Conservation (phyloP, 768 basidiomycete genomes). For the Tephrocybe sp. region DNA sequence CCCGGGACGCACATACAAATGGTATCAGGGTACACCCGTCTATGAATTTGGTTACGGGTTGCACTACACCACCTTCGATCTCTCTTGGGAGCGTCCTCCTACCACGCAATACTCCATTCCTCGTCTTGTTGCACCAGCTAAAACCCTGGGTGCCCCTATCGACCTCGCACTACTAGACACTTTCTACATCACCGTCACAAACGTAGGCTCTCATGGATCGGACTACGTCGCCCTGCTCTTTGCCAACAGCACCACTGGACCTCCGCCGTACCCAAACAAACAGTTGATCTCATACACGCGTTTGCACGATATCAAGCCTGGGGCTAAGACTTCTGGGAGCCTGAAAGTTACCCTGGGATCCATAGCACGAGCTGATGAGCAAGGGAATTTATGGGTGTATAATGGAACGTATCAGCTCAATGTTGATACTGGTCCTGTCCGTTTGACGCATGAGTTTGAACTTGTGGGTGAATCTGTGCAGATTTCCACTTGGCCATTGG, state of each 20-base stretch:
- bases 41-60: slow-evolving; percentile 55
- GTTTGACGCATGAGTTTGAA: slow-evolving; percentile 38
- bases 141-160: slow-evolving; percentile 17
- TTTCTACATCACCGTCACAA: slow-evolving; percentile 44
- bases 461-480: slow-evolving; percentile 40
- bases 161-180: slow-evolving; percentile 49
- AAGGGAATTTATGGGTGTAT: slow-evolving; percentile 44
- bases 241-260: slow-evolving; percentile 44
- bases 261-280: slow-evolving; percentile 52
- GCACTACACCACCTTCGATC: slow-evolving; percentile 51
- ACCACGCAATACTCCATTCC: slow-evolving; percentile 38
- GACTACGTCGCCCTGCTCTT: slow-evolving; percentile 58
- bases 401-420: slow-evolving; percentile 41
- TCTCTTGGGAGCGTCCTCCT: slow-evolving; percentile 37
- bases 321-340: slow-evolving; percentile 24
- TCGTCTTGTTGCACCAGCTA: slow-evolving; percentile 28
- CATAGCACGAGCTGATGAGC: slow-evolving; percentile 44
- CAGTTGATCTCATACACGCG: slow-evolving; percentile 49
- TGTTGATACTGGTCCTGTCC: slow-evolving; percentile 39
- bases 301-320: slow-evolving; percentile 24
- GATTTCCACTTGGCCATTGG: slow-evolving; percentile 19
- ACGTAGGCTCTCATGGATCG: slow-evolving; percentile 45
- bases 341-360: slow-evolving; percentile 42
- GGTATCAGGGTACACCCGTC: slow-evolving; percentile 51
- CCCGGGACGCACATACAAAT: slow-evolving; percentile 58